phyloP scores from a whole-genome alignment of 805 yeast genomes.

The Kazachstania africana region DNA sequence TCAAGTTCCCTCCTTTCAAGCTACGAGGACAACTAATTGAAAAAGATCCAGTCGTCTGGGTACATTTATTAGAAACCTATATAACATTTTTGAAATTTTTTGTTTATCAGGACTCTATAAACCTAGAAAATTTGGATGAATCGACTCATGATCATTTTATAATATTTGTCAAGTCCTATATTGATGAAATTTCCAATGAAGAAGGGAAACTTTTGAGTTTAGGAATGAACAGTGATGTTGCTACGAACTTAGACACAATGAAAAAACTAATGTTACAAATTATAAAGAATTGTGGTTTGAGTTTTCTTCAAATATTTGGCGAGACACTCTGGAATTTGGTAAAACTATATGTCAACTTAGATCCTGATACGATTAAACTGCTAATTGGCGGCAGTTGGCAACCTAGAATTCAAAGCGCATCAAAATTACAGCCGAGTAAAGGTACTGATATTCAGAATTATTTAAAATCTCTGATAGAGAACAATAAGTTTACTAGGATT shows the following conservation, averaged over 20 bases:
- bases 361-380: constrained; percentile 35
- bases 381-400: constrained; percentile 40
- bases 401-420: constrained; percentile 21
- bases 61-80: constrained; percentile 55
- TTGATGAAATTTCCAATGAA: constrained; percentile 53
- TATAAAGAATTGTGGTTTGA: constrained; percentile 40
- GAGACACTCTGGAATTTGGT: constrained; percentile 56
- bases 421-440: constrained; percentile 25
- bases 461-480: constrained; percentile 35
- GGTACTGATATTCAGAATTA: constrained; percentile 39
- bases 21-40: constrained; percentile 68
- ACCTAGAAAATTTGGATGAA: constrained; percentile 33
- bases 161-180: constrained; percentile 42
- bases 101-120: constrained; percentile 18
- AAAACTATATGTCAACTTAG: constrained; percentile 37
- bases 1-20: constrained; percentile 64
- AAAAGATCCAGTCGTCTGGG: constrained; percentile 79
- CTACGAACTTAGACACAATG: constrained; percentile 37
- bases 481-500: constrained; percentile 33
- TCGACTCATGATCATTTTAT: constrained; percentile 49
- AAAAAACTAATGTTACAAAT: constrained; percentile 39
- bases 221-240: constrained; percentile 64
- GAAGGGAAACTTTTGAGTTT: constrained; percentile 49
- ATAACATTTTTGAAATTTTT: constrained; percentile 41
- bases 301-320: constrained; percentile 46